A percentile compares a stretch with the other conserved stretches of the same genome.
phyloP scores from a whole-genome alignment of 1,284 basidiomycete species.

The Sporisorium reilianum region DNA sequence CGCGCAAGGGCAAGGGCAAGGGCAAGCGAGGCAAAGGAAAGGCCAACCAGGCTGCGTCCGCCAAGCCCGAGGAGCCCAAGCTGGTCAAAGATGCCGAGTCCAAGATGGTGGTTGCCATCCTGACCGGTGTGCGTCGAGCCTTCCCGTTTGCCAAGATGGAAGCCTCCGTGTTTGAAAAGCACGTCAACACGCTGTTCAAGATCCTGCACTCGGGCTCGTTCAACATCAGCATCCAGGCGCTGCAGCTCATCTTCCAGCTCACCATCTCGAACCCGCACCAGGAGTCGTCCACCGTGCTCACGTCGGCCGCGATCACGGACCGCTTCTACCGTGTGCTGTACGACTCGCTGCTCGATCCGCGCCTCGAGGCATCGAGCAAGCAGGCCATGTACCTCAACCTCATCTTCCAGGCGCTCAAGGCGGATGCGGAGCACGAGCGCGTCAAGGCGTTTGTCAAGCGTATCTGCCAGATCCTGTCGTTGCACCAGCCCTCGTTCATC shows the following conservation, averaged over 20 bases:
- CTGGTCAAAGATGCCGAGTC: conserved; percentile 75
- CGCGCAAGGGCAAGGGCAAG: conserved; percentile 67
- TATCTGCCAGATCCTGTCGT: conserved; percentile 84
- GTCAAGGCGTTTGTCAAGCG: conserved; percentile 87
- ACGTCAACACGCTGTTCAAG: conserved; percentile 92
- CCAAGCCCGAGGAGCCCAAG: conserved; percentile 49
- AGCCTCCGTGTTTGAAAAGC: conserved; percentile 79
- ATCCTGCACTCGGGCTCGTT: conserved; percentile 91
- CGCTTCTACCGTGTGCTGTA: conserved; percentile 94
- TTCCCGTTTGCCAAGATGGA: conserved; percentile 87
- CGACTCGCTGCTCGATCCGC: conserved; percentile 84
- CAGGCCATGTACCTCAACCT: conserved; percentile 98
- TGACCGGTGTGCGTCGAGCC: conserved; percentile 95
- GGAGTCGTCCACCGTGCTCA: conserved; percentile 37
- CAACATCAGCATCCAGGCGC: conserved; percentile 94
- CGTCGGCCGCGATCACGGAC: conserved; percentile 69
- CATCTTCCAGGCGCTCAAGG: conserved; percentile 90
- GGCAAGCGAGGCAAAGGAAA: conserved; percentile 16
- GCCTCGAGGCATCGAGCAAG: conserved; percentile 86
- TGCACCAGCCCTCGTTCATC: conserved; percentile 86
- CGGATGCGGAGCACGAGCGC: conserved; percentile 77
- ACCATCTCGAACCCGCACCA: conserved; percentile 40
- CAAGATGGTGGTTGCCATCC: conserved; percentile 87
- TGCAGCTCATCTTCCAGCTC: conserved; percentile 92
- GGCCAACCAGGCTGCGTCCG: conserved; percentile 19